Evolutionary conservation across 73 alveolate species (phyloP).

Genomic region (Uronychia setigera): DNA sequence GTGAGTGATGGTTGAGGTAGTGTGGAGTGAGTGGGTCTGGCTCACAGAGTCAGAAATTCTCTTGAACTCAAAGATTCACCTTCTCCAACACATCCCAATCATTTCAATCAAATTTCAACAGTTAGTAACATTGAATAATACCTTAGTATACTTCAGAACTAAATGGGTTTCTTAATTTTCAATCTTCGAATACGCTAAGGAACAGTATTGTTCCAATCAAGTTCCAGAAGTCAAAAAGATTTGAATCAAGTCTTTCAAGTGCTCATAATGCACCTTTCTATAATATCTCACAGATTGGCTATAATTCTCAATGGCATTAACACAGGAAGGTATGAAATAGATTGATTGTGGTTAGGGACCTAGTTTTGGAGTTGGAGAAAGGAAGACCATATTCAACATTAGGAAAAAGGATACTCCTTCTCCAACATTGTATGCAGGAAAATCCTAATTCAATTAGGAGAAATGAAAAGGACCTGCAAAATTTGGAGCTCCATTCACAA

Average conservation of each 20-base stretch:
- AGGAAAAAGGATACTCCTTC: slow-evolving; percentile 1
- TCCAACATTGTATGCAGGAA: not conserved
- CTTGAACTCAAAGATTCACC: too few species aligned
- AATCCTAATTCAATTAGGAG: not conserved
- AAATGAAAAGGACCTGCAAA: not conserved
- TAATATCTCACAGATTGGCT: not conserved
- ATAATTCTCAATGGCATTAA: not conserved
- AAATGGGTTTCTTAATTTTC: not conserved
- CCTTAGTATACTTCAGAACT: not conserved
- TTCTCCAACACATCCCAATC: too few species aligned
- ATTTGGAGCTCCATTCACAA: not conserved
- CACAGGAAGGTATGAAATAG: not conserved
- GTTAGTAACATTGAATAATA: too few species aligned
- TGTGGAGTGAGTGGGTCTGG: too few species aligned
- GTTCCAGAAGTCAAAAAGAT: not conserved
- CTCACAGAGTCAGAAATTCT: too few species aligned
- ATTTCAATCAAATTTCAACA: too few species aligned
- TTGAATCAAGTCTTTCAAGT: not conserved
- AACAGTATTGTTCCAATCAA: not conserved
- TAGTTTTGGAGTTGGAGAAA: not conserved
- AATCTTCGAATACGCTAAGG: not conserved
- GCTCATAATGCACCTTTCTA: not conserved
- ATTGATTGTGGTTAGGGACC: not conserved
- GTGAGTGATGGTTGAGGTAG: too few species aligned
- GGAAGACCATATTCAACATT: not conserved